Evolutionary conservation across 768 basidiomycete species (phyloP), one percentile per base, ranked within the genome.

Genomic region (Sarcomyxa edulis): DNA sequence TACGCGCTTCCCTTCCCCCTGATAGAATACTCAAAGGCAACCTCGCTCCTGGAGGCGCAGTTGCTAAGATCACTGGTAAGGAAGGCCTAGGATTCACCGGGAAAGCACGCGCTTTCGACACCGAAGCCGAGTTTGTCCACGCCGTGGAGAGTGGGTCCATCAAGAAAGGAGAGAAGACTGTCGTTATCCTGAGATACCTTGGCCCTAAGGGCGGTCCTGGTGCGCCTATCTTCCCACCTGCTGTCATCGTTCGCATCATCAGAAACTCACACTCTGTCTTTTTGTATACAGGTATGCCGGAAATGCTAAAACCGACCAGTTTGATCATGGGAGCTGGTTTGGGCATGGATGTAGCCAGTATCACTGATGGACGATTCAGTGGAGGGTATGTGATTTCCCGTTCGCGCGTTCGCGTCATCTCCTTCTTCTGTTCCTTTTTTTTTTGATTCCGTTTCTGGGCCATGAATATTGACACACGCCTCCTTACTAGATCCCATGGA

Each of bases 281-380:
- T 37, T 44, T 35, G 43, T 35, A 40, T 39, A 31, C 54, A 85
- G 92, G 93, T 46, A 99, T 99, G 95, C 95, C 93, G 35, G 96
- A 99, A 69, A 99, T 99, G 96, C 22, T 43, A 15, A 43, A 97
- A 59, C 94, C 94, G 18, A 98, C 95, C 22, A 90, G 89, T 67
- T 59, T 98, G 54, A 93, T 99, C 61, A 98, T 99, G 90, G 96
- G 96, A 39, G 96, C 96, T 9, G 96, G 96, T 8, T 73, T 98
- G 8, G 96, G 96, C 8, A 68, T 85, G 48, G 95, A 98, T 50
- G 96, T 98, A 34, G 95, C 95, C 26, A 97, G 91, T 60, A 62
- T 99, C 48, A 99, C 96, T 12, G 95, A 99, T 64, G 96, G 96
- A 35, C 81, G 96, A 48, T 99, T 99, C 71, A 91, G 88, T 58